These are phyloP conservation scores for Aspergillus conjunctus DNA, from an alignment of 495 filamentous ascomycete species.

Conservation along the genomic window DNA sequence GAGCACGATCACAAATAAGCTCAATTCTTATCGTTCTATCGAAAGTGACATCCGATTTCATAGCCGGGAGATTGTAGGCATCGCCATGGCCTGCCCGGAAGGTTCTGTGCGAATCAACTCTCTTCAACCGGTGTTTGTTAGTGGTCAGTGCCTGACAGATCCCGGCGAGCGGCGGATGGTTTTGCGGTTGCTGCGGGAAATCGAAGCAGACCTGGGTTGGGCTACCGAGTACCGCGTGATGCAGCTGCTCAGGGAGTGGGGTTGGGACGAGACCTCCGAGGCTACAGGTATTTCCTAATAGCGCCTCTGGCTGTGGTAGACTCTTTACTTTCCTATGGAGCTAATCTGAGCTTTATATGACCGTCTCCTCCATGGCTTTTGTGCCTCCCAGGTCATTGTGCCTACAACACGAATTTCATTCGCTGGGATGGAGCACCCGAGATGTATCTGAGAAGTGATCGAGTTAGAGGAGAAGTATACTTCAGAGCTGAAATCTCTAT, in stretches of 20 bases:
- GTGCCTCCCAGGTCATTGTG: too few species aligned
- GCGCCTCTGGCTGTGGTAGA: neutral
- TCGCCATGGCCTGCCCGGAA: conserved; percentile 56
- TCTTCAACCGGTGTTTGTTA: conserved; percentile 63
- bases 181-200: conserved; percentile 54
- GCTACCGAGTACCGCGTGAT: conserved; percentile 63
- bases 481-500: too few species aligned
- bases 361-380: neutral
- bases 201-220: conserved; percentile 64
- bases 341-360: neutral
- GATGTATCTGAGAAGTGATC: too few species aligned
- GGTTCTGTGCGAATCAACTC: conserved; percentile 60
- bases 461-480: too few species aligned
- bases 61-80: conserved; percentile 59
- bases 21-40: conserved; percentile 57
- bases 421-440: too few species aligned
- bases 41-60: conserved; percentile 57
- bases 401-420: too few species aligned
- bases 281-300: conserved; percentile 17
- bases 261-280: conserved; percentile 38
- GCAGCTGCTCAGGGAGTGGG: conserved; percentile 60
- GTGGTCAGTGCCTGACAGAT: conserved; percentile 59
- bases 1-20: conserved; percentile 51
- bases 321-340: neutral
- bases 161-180: conserved; percentile 52